A percentile compares a stretch with the other conserved stretches of the same genome.
phyloP scores from a whole-genome alignment of 2,329 filamentous ascomycete genomes.

The Cladosporium velox region DNA sequence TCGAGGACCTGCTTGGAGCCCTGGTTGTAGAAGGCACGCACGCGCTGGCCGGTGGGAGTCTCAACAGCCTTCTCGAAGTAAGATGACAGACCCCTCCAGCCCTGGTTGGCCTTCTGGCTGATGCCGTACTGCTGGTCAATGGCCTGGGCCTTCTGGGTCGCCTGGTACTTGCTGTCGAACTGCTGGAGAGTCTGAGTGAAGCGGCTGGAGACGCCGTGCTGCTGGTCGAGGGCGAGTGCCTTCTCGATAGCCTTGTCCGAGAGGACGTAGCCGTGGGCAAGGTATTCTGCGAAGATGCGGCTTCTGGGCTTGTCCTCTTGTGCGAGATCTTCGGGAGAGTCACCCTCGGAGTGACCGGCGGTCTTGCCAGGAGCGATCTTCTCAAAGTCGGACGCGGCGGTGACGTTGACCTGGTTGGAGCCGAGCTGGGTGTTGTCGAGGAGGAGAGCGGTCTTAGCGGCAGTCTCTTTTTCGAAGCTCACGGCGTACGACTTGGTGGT shows the following conservation, averaged over 20 bases:
- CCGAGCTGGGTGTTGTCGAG: conserved; percentile 96
- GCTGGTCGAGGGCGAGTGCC: conserved; percentile 83
- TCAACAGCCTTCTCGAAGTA: conserved; percentile 94
- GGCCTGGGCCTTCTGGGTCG: conserved; percentile 79
- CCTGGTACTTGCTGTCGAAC: conserved; percentile 85
- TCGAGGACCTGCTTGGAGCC: conserved; percentile 88
- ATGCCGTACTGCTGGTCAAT: conserved; percentile 85
- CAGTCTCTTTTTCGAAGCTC: conserved; percentile 94
- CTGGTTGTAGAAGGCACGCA: conserved; percentile 84
- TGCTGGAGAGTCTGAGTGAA: conserved; percentile 76
- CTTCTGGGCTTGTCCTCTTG: conserved; percentile 97
- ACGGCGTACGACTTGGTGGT: conserved; percentile 83
- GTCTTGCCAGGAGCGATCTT: conserved; percentile 63
- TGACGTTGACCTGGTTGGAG: conserved; percentile 72
- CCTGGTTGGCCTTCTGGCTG: conserved; percentile 67
- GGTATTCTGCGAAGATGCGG: conserved; percentile 92
- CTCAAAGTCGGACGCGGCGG: conserved; percentile 67
- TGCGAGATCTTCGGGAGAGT: conserved; percentile 69
- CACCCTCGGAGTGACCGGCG: conserved; percentile 54
- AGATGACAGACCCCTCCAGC: conserved; percentile 69
- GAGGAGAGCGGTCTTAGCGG: conserved; percentile 93
- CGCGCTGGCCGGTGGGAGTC: conserved; percentile 83
- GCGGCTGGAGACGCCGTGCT: conserved; percentile 79
- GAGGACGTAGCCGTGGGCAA: conserved; percentile 89
- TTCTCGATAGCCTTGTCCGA: conserved; percentile 75